These are phyloP conservation scores for Monocercomonoides exilis DNA, from an alignment of 78 protist genomes.

Conservation along the genomic window DNA sequence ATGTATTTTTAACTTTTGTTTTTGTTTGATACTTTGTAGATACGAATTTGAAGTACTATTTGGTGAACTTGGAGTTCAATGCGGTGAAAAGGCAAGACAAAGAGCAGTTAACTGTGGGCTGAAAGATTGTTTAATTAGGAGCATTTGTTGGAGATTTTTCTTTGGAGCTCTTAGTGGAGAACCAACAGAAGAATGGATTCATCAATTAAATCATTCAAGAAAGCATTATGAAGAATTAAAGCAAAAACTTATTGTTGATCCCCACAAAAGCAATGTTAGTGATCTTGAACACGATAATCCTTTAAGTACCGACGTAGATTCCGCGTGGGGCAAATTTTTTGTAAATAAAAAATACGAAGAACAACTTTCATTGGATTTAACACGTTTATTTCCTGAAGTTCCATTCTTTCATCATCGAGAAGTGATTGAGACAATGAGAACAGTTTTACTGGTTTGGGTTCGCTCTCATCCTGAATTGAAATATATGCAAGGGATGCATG, in stretches of 20 bases:
- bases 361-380: background rate
- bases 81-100: background rate
- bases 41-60: background rate
- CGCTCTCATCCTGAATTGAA: background rate
- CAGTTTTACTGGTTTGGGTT: background rate
- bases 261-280: background rate
- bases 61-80: background rate
- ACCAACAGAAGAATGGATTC: background rate
- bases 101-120: background rate
- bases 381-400: background rate
- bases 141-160: background rate
- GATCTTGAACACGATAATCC: background rate
- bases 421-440: background rate
- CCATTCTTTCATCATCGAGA: background rate
- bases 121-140: background rate
- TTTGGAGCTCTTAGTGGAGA: background rate
- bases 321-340: background rate
- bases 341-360: background rate
- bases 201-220: background rate
- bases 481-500: background rate
- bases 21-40: too few species aligned
- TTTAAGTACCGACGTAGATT: background rate
- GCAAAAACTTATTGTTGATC: background rate
- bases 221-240: background rate
- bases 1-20: too few species aligned